Conservation (phyloP, 2,329 filamentous ascomycete genomes). For the Chrysosporium keratinophilum region DNA sequence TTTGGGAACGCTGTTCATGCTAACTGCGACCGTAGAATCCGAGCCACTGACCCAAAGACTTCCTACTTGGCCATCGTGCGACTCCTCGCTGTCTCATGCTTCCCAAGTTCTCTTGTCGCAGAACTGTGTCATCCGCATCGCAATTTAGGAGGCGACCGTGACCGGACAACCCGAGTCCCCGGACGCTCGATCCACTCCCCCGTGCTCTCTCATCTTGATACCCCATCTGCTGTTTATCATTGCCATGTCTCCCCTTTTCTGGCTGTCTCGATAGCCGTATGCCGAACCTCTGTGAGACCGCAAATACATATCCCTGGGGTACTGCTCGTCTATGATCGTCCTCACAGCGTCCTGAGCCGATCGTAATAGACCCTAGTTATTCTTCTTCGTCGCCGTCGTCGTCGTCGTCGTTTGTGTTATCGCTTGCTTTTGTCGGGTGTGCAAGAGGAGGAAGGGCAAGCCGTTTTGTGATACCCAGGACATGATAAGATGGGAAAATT, state of each 20-base stretch:
- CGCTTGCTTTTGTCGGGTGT: neutral
- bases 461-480: slow-evolving; percentile 1
- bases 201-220: neutral
- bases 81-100: slow-evolving; percentile 6
- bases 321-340: neutral
- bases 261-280: slow-evolving; percentile 7
- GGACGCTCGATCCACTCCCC: too few species aligned
- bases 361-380: neutral
- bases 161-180: neutral
- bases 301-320: slow-evolving; percentile 2
- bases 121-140: slow-evolving; percentile 9
- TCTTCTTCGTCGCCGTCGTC: neutral
- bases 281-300: neutral
- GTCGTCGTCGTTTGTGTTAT: neutral
- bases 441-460: slow-evolving; percentile 2
- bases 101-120: slow-evolving; percentile 2
- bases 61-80: slow-evolving; percentile 6
- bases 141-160: neutral
- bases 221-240: slow-evolving; percentile 3
- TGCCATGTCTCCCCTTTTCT: slow-evolving; percentile 4
- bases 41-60: neutral
- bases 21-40: slow-evolving; percentile 4
- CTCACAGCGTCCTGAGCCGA: neutral
- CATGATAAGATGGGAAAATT: slow-evolving; percentile 68
- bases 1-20: neutral